Base-by-base conservation (phyloP, 1,284 basidiomycete species). In the Naganishia liquefaciens region DNA sequence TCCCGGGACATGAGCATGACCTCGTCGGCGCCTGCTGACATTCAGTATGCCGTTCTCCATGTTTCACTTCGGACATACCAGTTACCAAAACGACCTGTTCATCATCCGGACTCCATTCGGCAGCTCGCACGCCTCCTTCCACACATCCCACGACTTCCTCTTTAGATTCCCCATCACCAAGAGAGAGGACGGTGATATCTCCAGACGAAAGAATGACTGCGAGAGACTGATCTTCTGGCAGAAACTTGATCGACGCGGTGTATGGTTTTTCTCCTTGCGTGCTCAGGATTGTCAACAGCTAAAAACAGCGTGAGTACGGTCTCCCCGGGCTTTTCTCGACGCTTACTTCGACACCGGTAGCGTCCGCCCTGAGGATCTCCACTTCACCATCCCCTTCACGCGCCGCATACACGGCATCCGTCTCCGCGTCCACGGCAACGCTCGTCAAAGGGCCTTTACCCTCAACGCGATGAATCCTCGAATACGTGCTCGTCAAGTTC, bases 41-140 rank as follows among this genome's bases (percentile, higher is more conserved):
- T 13, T 39, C 27, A 44, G 30, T 44, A 60, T 0, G 60, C 40
- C 39, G n/a, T n/a, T 37, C 37, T 27, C 21, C 23, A 17, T 33
- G 25, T 10, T 33, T 15, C 17, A 6, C 11, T 28, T 4, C 1
- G 2, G n/a, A 67, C 80, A 57, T 65, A 88, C 91, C 88, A 52
- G 90, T 93, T 10, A 90, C 82, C 21, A 97, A 81, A 0, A 86
- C 86, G 3, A 98, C 81, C 23, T 92, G 80, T 42, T 92, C 87
- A 62, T 94, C 90, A 75, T 98, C 94, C 2, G 94, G 92, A 65
- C 88, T 88, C 93, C 93, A 98, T 5, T 84, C 82, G 2, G 91
- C 93, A 2, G 88, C 87, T 49, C 86, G 80, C 60, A 99, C 88
- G 0, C 91, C 93, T 28, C 86, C 83, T 65, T 96, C 92, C 17